Evolutionary conservation across 257 asterid species (phyloP), one percentile per base, ranked within the genome.

Genomic region (Solanum pimpinellifolium): DNA sequence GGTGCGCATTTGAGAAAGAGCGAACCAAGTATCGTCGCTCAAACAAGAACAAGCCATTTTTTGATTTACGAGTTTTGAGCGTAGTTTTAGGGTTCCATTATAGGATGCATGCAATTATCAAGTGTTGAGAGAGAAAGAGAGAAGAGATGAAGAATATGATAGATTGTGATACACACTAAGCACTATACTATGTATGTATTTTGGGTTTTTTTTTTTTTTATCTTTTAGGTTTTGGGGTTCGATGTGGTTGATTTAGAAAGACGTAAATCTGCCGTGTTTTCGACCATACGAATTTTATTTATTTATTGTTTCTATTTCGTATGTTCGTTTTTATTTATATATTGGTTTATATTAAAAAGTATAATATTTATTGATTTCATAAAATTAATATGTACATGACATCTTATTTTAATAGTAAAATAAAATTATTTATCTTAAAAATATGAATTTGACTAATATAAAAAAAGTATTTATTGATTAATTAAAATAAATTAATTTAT

Each of bases 31-130:
- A 62, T 87, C 89, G 25, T 89, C 90, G 31, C 89, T 86, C 86
- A 88, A 68, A 85, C 90, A 86, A 81, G 90, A 68, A 86, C 89
- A 86, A 81, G 91, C 90, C 93, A 91, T 91, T 39, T 11, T 33
- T 56, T 44, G n/a, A 42, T 9, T n/a, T 12, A 42, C 16, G 47
- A 35, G 33, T 52, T 12, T 9, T 31, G 13, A 35, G 11, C 65
- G 65, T 56, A 56, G 76, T 69, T 18, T 37, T 85, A 86, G 59
- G 74, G 73, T 86, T 86, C 82, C 84, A 60, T 29, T 29, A 72
- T 72, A 65, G 39, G 72, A 20, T 86, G 88, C 88, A 86, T 86
- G 88, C 88, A 86, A 72, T 47, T 41, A 33, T 85, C 52, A 85
- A 69, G 25, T 21, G 70, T 15, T 42, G 62, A 16, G 62, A 52